These are phyloP conservation scores for Ormosia emarginata DNA, from an alignment of 306 rosid species.

Conservation along the genomic window DNA sequence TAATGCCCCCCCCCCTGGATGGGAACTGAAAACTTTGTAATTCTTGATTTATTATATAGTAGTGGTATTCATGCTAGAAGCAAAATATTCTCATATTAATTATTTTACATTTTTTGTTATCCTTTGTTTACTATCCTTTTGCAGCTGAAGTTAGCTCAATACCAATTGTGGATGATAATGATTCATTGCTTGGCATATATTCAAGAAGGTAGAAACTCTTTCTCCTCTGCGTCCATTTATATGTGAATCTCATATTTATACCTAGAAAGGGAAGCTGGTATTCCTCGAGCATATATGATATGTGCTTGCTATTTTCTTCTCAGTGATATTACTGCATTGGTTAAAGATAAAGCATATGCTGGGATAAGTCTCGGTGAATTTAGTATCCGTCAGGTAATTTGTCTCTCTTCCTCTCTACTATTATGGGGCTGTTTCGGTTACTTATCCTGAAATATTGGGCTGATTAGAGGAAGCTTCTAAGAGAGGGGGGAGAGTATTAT, in stretches of 20 bases:
- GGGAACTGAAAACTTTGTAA: not conserved
- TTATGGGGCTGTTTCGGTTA: not conserved
- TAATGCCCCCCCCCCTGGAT: not conserved
- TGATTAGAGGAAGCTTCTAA: not conserved
- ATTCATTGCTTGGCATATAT: conserved; percentile 52
- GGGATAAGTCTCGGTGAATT: conserved; percentile 40
- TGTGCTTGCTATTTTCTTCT: conserved; percentile 13
- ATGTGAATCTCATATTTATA: not conserved
- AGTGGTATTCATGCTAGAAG: not conserved
- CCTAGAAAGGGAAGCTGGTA: not conserved
- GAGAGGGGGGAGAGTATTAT: not conserved
- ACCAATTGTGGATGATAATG: conserved; percentile 55
- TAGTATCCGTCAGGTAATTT: conserved; percentile 59
- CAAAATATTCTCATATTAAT: not conserved
- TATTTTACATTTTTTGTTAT: conserved; percentile 6
- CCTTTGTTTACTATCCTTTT: conserved; percentile 22
- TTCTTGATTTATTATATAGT: not conserved
- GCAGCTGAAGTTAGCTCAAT: conserved; percentile 70
- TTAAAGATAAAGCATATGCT: conserved; percentile 51
- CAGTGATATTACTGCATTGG: conserved; percentile 70
- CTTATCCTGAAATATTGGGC: conserved; percentile 10
- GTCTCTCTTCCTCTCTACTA: not conserved
- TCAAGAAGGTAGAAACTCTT: conserved; percentile 46
- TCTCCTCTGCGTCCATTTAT: not conserved
- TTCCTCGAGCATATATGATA: not conserved